These are phyloP conservation scores for Xylariaceae sp. DNA, from an alignment of 2,329 filamentous ascomycete genomes.

Conservation along the genomic window DNA sequence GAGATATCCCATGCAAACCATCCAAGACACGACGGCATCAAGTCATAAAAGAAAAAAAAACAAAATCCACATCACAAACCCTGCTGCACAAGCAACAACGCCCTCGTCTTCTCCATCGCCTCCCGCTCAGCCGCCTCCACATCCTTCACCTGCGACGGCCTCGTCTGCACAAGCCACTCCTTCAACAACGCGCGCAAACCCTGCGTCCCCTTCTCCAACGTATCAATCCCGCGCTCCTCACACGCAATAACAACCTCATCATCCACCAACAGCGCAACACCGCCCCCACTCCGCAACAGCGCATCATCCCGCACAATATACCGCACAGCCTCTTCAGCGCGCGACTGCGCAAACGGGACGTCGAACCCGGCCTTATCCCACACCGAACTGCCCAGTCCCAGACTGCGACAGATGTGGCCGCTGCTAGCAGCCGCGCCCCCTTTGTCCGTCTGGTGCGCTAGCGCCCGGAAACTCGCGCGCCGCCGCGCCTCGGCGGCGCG, in stretches of 20 bases:
- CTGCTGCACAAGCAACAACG: constrained; percentile 16
- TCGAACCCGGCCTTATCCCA: constrained; percentile 48
- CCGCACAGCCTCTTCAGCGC: constrained; percentile 48
- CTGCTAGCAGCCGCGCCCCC: background rate
- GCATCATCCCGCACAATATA: constrained; percentile 68
- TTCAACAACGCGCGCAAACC: constrained; percentile 46
- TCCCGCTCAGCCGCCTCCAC: constrained; percentile 35
- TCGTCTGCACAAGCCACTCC: constrained; percentile 45
- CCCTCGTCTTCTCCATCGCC: constrained; percentile 29
- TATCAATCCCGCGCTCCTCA: constrained; percentile 61
- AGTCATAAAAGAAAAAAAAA: background rate
- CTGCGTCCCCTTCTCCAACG: constrained; percentile 51
- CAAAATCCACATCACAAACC: background rate
- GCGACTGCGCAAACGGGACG: constrained; percentile 50
- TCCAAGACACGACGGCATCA: too few species aligned
- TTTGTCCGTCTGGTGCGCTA: constrained; percentile 28
- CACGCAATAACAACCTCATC: constrained; percentile 67
- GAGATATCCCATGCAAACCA: too few species aligned
- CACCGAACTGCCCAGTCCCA: constrained; percentile 38
- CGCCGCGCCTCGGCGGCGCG: constrained; percentile 50
- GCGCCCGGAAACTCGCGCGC: constrained; percentile 42
- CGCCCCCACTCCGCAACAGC: constrained; percentile 60
- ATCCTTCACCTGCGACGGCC: constrained; percentile 16
- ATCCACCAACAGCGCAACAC: constrained; percentile 50
- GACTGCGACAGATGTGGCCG: constrained; percentile 28